A percentile compares a stretch with the other conserved stretches of the same genome.
These are phyloP conservation scores for Teunomyces pallodes DNA, from an alignment of 805 yeast species.

Conservation along the genomic window DNA sequence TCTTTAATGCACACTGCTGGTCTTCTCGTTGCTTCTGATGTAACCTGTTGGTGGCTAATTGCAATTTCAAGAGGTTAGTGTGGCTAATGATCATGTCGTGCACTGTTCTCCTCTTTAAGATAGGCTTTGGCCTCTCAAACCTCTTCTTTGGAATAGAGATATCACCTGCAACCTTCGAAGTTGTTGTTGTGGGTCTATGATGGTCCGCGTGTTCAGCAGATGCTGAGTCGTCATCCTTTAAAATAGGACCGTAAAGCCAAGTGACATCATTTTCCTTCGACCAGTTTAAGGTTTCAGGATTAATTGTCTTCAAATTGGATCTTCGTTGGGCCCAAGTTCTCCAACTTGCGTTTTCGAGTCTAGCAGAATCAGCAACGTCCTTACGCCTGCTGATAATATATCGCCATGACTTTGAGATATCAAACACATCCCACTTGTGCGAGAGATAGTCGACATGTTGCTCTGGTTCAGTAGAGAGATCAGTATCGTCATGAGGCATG, in stretches of 20 bases:
- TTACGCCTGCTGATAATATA: constrained; percentile 80
- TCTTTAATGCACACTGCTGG: constrained; percentile 12
- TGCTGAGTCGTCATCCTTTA: constrained; percentile 39
- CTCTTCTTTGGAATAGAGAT: constrained; percentile 37
- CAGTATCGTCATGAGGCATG: constrained; percentile 80
- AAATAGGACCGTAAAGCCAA: constrained; percentile 94
- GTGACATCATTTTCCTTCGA: constrained; percentile 95
- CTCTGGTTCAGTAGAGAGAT: constrained; percentile 74
- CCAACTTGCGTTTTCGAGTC: constrained; percentile 87
- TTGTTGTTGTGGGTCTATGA: constrained; percentile 26
- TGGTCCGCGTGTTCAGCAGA: constrained; percentile 9
- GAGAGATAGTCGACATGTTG: constrained; percentile 93
- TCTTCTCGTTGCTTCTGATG: constrained; percentile 31
- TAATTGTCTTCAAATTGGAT: constrained; percentile 65
- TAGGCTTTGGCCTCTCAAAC: constrained; percentile 60
- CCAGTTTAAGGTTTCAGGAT: constrained; percentile 88
- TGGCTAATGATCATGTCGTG: constrained; percentile 76
- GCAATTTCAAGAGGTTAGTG: constrained; percentile 43
- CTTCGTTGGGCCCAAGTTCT: constrained; percentile 90
- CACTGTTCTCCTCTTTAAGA: constrained; percentile 81
- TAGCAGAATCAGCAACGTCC: constrained; percentile 60
- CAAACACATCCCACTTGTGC: constrained; percentile 93
- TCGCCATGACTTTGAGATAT: constrained; percentile 93
- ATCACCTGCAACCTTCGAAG: constrained; percentile 45
- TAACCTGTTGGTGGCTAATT: constrained; percentile 37